Base-by-base conservation (phyloP, 176 grass and related monocot species). In the Aechmea fasciata region DNA sequence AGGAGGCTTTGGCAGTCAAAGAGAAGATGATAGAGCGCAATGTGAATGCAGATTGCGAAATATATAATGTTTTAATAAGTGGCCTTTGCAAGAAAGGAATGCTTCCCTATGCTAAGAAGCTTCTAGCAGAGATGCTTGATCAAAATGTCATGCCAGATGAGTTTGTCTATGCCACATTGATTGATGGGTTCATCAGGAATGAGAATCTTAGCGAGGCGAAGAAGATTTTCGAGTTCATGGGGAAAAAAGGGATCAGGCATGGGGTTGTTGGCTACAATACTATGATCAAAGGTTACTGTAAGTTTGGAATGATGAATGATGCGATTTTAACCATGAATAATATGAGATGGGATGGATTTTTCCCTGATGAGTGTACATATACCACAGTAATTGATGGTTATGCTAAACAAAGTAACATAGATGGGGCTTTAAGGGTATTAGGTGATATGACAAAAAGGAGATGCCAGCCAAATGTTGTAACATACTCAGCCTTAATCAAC, bases 251-350 rank as follows among this genome's bases (percentile, higher is more conserved):
- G 26, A 69, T 86, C 57, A 12, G 11, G 14, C 79, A 62, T 67
- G 82, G 86, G 14, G 24, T 86, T 80, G 77, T 91, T 77, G 59
- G 61, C 47, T 88, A 91, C 68, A 96, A 91, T 88, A 52, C 84
- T 50, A 88, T 96, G 80, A 88, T 96, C 61, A 91, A 96, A 79
- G 91, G 91, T 61, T 86, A 96, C 66, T 88, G 88, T 66, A 82
- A 84, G 82, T 88, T 75, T 78, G 88, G 91, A 59, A 79, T 79
- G 77, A 82, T 90, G 85, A 74, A 77, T 64, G 91, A 91, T 52
- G 88, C 85, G 50, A 64, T 82, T 80, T 57, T 71, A 48, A 88
- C 68, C 74, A 75, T 88, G 73, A 80, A 63, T 23, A 83, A 51
- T 51, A 87, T 96, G 87, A 79, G 61, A 69, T 85, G 71, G 51